These are phyloP conservation scores for Chrysanthemum seticuspe DNA, from an alignment of 129 eudicot species.

Conservation along the genomic window DNA sequence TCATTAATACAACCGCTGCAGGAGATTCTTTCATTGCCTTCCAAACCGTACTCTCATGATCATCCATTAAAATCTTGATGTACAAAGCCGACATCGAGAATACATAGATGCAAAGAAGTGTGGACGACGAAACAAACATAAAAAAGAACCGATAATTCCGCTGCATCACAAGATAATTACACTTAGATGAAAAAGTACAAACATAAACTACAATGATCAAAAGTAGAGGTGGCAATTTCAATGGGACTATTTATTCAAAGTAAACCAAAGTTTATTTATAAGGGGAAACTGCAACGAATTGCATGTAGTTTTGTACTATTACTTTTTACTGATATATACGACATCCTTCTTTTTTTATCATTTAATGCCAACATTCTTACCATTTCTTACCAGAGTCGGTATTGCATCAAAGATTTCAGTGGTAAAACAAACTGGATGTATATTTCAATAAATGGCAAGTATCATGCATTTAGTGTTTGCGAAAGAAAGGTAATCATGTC, in stretches of 20 bases:
- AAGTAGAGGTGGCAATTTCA: neutral
- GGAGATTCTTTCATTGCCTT: conserved; percentile 94
- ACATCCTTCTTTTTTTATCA: neutral
- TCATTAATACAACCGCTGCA: conserved; percentile 81
- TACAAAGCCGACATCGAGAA: conserved; percentile 85
- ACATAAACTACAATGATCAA: neutral
- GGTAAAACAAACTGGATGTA: too few species aligned
- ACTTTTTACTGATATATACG: too few species aligned
- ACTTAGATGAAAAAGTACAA: neutral
- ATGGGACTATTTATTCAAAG: neutral
- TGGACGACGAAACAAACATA: conserved; percentile 75
- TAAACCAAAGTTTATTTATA: too few species aligned
- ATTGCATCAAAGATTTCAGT: too few species aligned
- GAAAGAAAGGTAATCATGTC: too few species aligned
- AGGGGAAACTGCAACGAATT: too few species aligned
- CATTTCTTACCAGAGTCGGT: too few species aligned
- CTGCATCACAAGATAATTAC: conserved; percentile 39
- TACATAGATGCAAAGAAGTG: conserved; percentile 84
- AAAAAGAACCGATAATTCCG: conserved; percentile 95
- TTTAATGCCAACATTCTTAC: neutral
- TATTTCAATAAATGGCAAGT: too few species aligned
- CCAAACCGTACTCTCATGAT: conserved; percentile 75
- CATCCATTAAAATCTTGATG: conserved; percentile 80
- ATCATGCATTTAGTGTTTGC: too few species aligned
- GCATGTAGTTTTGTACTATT: too few species aligned